These are phyloP conservation scores for Rosa multiflora DNA, from an alignment of 306 rosid genomes.

Conservation along the genomic window DNA sequence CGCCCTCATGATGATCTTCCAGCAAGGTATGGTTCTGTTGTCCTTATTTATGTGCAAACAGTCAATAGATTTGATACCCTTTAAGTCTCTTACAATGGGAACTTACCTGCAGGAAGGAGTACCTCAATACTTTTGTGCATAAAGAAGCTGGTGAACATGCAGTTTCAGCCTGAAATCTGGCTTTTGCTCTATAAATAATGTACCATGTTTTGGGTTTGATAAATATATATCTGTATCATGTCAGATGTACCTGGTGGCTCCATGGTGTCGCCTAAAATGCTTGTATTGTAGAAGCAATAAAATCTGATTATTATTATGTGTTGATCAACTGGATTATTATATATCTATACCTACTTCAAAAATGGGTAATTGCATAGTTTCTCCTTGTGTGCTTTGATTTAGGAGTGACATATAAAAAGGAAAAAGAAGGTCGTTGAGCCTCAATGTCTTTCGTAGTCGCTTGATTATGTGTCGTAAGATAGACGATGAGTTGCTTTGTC, in stretches of 20 bases:
- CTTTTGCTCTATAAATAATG: conserved; percentile 13
- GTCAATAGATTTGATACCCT: neutral
- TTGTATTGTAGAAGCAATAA: neutral
- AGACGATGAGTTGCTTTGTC: too few relatives aligned
- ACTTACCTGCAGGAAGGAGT: conserved; percentile 66
- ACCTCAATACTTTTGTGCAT: conserved; percentile 56
- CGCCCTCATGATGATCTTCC: conserved; percentile 97
- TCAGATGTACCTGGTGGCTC: neutral
- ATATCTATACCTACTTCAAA: neutral
- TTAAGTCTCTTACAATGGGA: conserved; percentile 18
- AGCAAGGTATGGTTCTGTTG: conserved; percentile 62
- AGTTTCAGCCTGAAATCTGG: conserved; percentile 61
- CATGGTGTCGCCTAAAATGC: neutral
- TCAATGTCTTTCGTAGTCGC: too few relatives aligned
- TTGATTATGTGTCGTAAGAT: too few relatives aligned
- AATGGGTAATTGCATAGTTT: neutral
- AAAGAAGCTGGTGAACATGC: conserved; percentile 54
- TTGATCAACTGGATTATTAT: neutral
- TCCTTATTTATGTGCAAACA: neutral
- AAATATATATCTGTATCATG: neutral
- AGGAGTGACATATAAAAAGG: too few relatives aligned
- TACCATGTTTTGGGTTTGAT: neutral
- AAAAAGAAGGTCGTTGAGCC: neutral
- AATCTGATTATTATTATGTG: neutral
- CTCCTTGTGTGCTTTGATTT: neutral